These are phyloP conservation scores for Fusarium fracticaudum DNA, from an alignment of 2,329 filamentous ascomycete species.

Conservation along the genomic window DNA sequence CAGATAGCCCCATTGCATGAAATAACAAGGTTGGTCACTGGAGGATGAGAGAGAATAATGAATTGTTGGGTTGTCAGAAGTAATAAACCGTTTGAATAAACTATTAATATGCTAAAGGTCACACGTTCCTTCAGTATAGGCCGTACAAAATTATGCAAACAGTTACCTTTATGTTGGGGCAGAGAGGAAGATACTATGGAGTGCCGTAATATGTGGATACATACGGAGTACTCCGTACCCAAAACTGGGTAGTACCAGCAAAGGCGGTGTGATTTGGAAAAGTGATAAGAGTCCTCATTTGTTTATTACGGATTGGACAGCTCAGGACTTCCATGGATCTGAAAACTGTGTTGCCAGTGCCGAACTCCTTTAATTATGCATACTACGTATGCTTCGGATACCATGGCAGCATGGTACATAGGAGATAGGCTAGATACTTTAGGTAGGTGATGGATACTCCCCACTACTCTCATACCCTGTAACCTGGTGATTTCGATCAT, in stretches of 20 bases:
- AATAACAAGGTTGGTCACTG: not conserved
- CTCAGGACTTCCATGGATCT: slow-evolving; percentile 9
- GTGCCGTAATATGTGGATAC: no score
- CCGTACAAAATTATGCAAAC: not conserved
- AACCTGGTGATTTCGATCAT: slow-evolving; percentile 29
- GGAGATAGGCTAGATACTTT: not conserved
- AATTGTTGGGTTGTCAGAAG: not conserved
- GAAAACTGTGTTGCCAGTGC: not conserved
- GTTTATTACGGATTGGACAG: not conserved
- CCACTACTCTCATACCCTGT: not conserved
- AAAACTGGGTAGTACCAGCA: not conserved
- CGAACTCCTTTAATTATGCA: slow-evolving; percentile 5
- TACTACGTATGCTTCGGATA: not conserved
- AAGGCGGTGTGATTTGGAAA: slow-evolving; percentile 27
- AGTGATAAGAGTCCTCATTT: slow-evolving; percentile 17
- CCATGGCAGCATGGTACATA: not conserved
- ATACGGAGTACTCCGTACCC: not conserved
- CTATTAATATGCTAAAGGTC: not conserved
- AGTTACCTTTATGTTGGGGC: not conserved
- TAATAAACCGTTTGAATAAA: not conserved
- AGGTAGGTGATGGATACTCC: not conserved
- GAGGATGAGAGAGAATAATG: not conserved
- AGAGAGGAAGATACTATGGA: not conserved
- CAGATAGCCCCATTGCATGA: not conserved
- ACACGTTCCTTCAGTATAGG: not conserved